Evolutionary conservation across 495 filamentous ascomycete genomes (phyloP), one percentile per base, ranked within the genome.

Genomic region (Neurospora pannonica): DNA sequence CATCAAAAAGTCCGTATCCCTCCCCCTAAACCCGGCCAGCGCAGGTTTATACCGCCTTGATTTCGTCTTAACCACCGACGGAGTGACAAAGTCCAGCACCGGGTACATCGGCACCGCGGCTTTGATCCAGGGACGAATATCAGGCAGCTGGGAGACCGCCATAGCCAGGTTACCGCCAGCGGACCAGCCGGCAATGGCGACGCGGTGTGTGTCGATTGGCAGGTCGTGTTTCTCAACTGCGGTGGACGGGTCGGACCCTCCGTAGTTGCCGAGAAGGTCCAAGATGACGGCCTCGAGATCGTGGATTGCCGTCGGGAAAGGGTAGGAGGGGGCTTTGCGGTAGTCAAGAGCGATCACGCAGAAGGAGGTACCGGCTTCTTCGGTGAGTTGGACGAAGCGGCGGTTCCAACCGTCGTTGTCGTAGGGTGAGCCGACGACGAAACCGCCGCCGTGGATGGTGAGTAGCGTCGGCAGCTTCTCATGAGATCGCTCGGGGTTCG

Each of bases 391-490:
- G 34, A 82, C 78, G 67, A 84, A 85, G 67, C 74, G 40, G 11
- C 70, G 71, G 75, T 84, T 85, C 83, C 83, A 84, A 9, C 15
- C 70, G 76, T 85, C 83, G 74, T 82, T 81, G 74, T 85, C 79
- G 34, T 70, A 69, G 6, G 79, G 36, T 2, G 40, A 8, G 71
- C 84, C 82, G 31, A 85, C 6, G 43, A 79, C 79, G 74, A 84
- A 85, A 17, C 82, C 84, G 70, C 84, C 83, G 74, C 84, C 83
- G 74, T 85, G 82, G 76, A 82, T 80, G 60, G 77, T 81, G 19
- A 83, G 80, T 31, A 85, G 31, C 8, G 80, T 80, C 0, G 83
- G 81, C 5, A 84, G 80, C 43, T 73, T 71, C 6, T 17, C 4
- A 2, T 17, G 3, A 11, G 48, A 60, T 28, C 0, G 48, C 60